Percentiles rank a stretch among this genome's conserved stretches.
Evolutionary conservation across 1,139 yeast genomes (phyloP).

Genomic region (Nakaseomyces sp.): DNA sequence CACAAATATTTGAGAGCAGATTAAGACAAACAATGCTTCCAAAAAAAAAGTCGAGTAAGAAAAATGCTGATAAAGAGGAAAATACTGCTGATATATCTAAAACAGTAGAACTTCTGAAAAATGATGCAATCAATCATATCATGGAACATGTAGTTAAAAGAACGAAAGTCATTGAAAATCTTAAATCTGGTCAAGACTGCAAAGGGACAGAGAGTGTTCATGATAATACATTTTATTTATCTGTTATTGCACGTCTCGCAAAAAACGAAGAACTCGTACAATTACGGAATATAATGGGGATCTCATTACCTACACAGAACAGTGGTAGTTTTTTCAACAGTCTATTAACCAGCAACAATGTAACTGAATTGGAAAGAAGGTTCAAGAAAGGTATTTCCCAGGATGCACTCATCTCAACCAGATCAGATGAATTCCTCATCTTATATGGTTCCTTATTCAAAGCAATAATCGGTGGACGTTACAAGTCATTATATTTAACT

Average conservation of each 20-base stretch:
- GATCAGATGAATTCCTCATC: neutral
- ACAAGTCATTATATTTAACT: conserved; percentile 1
- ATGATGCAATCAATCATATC: neutral
- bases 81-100: neutral
- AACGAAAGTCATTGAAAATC: neutral
- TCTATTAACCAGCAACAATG: neutral
- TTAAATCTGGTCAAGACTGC: neutral
- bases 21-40: neutral
- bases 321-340: neutral
- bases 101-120: neutral
- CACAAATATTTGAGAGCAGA: neutral
- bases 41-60: neutral
- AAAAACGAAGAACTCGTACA: neutral
- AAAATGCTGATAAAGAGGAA: neutral
- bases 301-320: neutral
- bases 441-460: conserved; percentile 1
- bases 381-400: neutral
- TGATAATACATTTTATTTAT: neutral
- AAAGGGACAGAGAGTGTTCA: neutral
- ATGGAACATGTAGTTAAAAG: neutral
- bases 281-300: neutral
- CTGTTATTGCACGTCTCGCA: neutral
- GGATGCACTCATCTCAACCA: neutral
- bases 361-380: neutral
- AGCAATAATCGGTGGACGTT: neutral